A percentile compares a stretch with the other conserved stretches of the same genome.
phyloP scores from a whole-genome alignment of 805 yeast genomes.

The Saturnispora saitoi region DNA sequence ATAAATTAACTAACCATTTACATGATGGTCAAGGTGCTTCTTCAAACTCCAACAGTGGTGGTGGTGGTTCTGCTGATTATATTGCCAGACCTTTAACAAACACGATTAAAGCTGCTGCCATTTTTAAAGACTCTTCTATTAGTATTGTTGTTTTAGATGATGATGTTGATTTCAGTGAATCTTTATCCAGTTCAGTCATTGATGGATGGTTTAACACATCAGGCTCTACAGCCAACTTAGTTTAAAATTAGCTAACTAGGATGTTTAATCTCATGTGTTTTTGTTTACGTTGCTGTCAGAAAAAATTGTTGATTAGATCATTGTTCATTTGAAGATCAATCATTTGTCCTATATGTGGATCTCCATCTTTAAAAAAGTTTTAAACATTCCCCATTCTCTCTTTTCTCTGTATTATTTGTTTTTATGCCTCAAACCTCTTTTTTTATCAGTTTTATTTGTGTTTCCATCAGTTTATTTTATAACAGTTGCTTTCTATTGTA shows the following conservation, averaged over 20 bases:
- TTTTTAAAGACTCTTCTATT: conserved; percentile 55
- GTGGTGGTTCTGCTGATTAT: conserved; percentile 89
- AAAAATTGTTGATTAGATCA: not conserved
- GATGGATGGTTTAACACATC: conserved; percentile 44
- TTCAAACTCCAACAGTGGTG: conserved; percentile 36
- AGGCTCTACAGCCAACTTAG: conserved; percentile 38
- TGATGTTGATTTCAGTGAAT: conserved; percentile 38
- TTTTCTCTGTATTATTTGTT: not conserved
- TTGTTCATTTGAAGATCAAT: not conserved
- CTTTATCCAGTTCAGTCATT: conserved; percentile 51
- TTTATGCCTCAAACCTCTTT: not conserved
- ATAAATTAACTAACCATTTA: conserved; percentile 67
- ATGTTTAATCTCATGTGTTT: not conserved
- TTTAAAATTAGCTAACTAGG: not conserved
- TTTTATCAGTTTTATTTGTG: not conserved
- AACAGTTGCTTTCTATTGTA: not conserved
- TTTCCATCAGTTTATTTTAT: not conserved
- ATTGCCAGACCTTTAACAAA: conserved; percentile 74
- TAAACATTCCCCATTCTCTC: not conserved
- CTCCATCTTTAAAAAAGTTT: not conserved
- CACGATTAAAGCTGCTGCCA: conserved; percentile 82
- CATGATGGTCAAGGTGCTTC: conserved; percentile 74
- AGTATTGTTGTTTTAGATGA: conserved; percentile 55
- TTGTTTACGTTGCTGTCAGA: not conserved
- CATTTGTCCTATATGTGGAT: not conserved